These are phyloP conservation scores for Cordyceps pruinosa DNA, from an alignment of 2,329 filamentous ascomycete species.

Conservation along the genomic window DNA sequence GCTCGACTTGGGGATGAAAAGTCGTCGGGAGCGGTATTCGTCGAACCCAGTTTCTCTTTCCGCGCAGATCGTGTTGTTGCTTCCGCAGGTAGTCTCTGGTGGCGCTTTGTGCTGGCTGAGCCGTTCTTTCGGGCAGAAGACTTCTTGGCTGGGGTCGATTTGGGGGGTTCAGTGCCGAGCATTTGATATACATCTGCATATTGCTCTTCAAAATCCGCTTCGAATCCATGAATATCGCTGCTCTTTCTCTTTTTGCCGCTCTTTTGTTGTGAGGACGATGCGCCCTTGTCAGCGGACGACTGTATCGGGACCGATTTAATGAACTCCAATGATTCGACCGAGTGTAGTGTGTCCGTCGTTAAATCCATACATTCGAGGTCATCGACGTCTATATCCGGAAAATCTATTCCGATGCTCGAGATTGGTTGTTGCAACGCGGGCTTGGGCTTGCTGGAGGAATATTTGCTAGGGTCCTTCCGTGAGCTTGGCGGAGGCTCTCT, in stretches of 20 bases:
- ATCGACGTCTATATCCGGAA: slow-evolving; percentile 29
- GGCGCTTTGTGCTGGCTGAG: neutral
- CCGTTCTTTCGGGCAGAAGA: neutral
- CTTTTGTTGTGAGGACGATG: slow-evolving; percentile 16
- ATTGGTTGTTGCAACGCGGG: slow-evolving; percentile 14
- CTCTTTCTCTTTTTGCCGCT: slow-evolving; percentile 48
- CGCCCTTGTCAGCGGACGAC: slow-evolving; percentile 1
- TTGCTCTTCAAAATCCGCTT: slow-evolving; percentile 34
- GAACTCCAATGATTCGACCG: slow-evolving; percentile 30
- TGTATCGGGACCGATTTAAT: slow-evolving; percentile 30
- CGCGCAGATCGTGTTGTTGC: neutral
- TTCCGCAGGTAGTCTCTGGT: slow-evolving; percentile 9
- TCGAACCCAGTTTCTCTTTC: neutral
- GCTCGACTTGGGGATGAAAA: slow-evolving; percentile 9
- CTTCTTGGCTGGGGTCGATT: slow-evolving; percentile 26
- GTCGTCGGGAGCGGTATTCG: neutral
- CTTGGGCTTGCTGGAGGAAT: slow-evolving; percentile 22
- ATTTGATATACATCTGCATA: slow-evolving; percentile 50
- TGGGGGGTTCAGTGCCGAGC: slow-evolving; percentile 33
- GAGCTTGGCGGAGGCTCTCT: slow-evolving; percentile 5
- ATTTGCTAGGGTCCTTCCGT: slow-evolving; percentile 17
- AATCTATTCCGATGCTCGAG: slow-evolving; percentile 23
- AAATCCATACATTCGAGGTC: slow-evolving; percentile 35
- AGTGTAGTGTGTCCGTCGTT: slow-evolving; percentile 29
- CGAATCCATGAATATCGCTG: slow-evolving; percentile 35